Evolutionary conservation across 768 basidiomycete species (phyloP), one percentile per base, ranked within the genome.

Genomic region (Boletus eberwhitei): DNA sequence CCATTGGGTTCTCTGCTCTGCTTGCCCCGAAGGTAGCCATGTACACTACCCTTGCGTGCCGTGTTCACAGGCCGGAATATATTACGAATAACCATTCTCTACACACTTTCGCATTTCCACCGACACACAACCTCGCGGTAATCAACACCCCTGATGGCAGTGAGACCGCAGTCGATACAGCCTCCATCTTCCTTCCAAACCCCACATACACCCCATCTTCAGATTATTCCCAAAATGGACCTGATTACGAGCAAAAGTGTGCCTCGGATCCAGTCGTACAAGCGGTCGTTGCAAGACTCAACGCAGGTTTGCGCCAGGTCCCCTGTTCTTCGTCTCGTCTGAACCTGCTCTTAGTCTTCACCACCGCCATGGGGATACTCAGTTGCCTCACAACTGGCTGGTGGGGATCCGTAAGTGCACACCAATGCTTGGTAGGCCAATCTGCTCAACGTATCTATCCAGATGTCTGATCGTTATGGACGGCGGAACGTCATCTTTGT

Each of bases 381-480:
- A 79, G 83, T 32, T 88, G 89, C 57, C 64, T 94, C 34, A 93
- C 91, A 3, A 85, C 87, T 13, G 90, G 82, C 3, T 94, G 85
- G 82, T 96, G 93, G 93, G 87, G 88, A 52, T 79, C 86, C 50
- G 87, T 88, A 70, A 68, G 86, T 75, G 53, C 46, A 34, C 54
- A 31, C 17, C 43, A 47, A 38, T n/a, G 8, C 22, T 29, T 8
- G 21, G 17, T 21, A 39, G 22, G 4, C 11, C 29, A 13, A 37
- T 41, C 14, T 8, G 16, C 50, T 55, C 40, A 59, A 6, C 12
- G 3, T 37, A n/a, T 50, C 24, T 21, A 9, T 32, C 24, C 38
- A 91, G 84, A 77, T 87, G 41, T 90, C 89, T 6, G 93, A 97
- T 71, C 79, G 88, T 16, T 71, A 80, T 65, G 93, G 93, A 12